A percentile compares a stretch with the other conserved stretches of the same genome.
phyloP scores from a whole-genome alignment of 768 basidiomycete genomes.

The Tricholoma furcatifolium region DNA sequence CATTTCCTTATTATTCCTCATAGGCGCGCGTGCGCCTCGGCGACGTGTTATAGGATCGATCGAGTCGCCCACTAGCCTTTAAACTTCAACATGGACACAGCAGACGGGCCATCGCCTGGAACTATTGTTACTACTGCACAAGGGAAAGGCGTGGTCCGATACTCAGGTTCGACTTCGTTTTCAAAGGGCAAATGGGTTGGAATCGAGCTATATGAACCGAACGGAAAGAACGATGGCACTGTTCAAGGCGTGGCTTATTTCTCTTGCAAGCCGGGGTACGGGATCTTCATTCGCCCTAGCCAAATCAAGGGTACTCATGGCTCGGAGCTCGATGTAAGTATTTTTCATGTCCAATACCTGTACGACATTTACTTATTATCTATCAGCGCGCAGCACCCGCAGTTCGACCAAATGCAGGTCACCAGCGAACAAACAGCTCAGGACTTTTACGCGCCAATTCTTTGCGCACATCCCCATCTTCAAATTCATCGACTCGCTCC shows the following conservation, averaged over 20 bases:
- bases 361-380: neutral
- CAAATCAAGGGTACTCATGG: conserved; percentile 71
- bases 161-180: conserved; percentile 81
- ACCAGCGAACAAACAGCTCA: conserved; percentile 61
- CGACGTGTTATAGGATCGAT: conserved; percentile 1
- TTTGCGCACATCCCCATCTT: conserved; percentile 40
- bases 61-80: neutral
- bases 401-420: conserved; percentile 39
- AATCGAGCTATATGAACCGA: conserved; percentile 77
- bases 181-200: conserved; percentile 94
- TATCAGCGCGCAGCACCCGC: conserved; percentile 24
- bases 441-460: conserved; percentile 40
- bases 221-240: conserved; percentile 95
- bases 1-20: neutral
- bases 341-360: neutral
- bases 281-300: conserved; percentile 87
- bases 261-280: conserved; percentile 68
- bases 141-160: conserved; percentile 84
- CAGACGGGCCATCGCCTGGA: conserved; percentile 45
- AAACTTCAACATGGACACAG: conserved; percentile 8
- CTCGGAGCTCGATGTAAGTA: conserved; percentile 34
- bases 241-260: conserved; percentile 84
- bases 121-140: conserved; percentile 78
- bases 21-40: conserved; percentile 5
- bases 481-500: conserved; percentile 58